These are phyloP conservation scores for Heliamphora exappendiculata DNA, from an alignment of 148 eudicot genomes.

Conservation along the genomic window DNA sequence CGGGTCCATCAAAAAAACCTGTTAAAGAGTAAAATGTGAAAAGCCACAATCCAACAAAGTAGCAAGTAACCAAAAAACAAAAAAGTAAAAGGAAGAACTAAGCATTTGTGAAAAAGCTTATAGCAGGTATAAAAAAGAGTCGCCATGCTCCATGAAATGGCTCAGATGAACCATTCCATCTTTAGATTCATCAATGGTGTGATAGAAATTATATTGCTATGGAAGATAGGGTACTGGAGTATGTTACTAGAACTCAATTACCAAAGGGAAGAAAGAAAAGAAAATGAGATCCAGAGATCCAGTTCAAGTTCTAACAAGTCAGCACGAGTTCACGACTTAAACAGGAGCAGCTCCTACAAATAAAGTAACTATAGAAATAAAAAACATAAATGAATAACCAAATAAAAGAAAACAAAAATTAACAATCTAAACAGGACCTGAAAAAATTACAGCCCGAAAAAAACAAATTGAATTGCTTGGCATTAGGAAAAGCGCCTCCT, in stretches of 20 bases:
- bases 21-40: not conserved
- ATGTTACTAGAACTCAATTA: not conserved
- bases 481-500: constrained; percentile 12
- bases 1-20: constrained; percentile 99
- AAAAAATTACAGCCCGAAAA: not conserved
- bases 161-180: not conserved
- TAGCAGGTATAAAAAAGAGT: not conserved
- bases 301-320: not conserved
- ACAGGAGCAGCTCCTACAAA: constrained; percentile 8
- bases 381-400: not conserved
- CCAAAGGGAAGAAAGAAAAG: not conserved
- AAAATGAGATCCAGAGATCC: not conserved
- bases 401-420: not conserved
- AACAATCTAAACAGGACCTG: not conserved
- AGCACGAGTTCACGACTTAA: not conserved
- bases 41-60: not conserved
- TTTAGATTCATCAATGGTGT: not conserved
- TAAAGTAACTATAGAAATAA: not conserved
- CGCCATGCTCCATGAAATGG: not conserved
- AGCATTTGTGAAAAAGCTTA: not conserved
- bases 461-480: not conserved
- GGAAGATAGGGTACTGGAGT: not conserved
- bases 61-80: not conserved
- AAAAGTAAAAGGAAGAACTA: not conserved
- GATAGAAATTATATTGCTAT: not conserved